phyloP scores from a whole-genome alignment of 2,329 filamentous ascomycete genomes.

The Dothideomycetes sp. region DNA sequence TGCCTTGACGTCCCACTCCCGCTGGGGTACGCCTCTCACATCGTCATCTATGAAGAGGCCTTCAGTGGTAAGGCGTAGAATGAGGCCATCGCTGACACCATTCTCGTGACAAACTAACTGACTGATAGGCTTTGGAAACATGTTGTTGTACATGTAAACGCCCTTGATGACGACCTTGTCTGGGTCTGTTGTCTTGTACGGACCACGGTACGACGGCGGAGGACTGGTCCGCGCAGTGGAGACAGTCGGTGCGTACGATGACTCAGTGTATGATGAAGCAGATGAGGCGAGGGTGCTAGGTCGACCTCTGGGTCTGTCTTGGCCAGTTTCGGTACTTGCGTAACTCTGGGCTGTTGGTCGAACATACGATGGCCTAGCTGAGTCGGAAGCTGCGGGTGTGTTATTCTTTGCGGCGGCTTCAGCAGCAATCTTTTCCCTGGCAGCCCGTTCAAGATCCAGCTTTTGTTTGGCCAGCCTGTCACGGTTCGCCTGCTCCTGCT shows the following conservation, averaged over 20 bases:
- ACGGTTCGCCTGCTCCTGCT: conserved; percentile 22
- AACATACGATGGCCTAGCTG: conserved; percentile 21
- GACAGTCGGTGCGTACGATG: conserved; percentile 63
- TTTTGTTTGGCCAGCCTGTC: conserved; percentile 30
- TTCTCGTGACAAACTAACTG: conserved; percentile 78
- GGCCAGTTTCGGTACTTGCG: conserved; percentile 51
- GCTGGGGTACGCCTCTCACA: conserved; percentile 77
- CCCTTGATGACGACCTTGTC: conserved; percentile 93
- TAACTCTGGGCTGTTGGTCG: conserved; percentile 44
- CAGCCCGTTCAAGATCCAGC: conserved; percentile 27
- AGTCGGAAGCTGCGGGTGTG: conserved; percentile 18
- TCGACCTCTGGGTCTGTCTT: conserved; percentile 19
- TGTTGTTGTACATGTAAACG: conserved; percentile 89
- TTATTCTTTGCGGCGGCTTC: conserved; percentile 13
- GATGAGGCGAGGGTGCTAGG: conserved; percentile 52
- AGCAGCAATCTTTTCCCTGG: conserved; percentile 22
- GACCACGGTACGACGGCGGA: conserved; percentile 63
- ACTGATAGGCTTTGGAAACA: conserved; percentile 77
- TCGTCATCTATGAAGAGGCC: conserved; percentile 97
- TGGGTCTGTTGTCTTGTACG: conserved; percentile 81
- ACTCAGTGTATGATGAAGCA: conserved; percentile 17
- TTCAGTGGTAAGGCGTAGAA: conserved; percentile 84
- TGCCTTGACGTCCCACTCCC: conserved; percentile 97
- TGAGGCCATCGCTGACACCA: conserved; percentile 80
- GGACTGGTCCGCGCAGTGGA: conserved; percentile 77